Percentiles rank a stretch among this genome's conserved stretches.
Evolutionary conservation across 139 green algal species (phyloP).

Genomic region (Tetraselmis chui): DNA sequence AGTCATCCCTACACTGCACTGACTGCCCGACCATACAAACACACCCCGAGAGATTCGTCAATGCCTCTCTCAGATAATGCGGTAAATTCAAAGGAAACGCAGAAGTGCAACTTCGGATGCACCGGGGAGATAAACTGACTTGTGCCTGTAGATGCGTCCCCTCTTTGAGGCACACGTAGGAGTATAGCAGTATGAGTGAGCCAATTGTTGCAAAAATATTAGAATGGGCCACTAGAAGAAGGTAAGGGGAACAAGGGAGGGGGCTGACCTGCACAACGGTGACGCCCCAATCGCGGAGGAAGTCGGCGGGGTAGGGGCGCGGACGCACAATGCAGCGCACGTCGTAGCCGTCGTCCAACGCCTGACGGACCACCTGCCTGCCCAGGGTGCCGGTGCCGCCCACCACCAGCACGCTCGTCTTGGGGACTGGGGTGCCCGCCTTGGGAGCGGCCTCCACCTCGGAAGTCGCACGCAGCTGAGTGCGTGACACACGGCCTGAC

Average conservation of each 20-base stretch:
- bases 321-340: constrained; percentile 93
- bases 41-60: too few species aligned
- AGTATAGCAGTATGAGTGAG: too few species aligned
- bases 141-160: too few species aligned
- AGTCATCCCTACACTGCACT: too few species aligned
- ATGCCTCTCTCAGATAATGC: too few species aligned
- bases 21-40: too few species aligned
- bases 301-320: constrained; percentile 88
- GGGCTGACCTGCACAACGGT: constrained; percentile 69
- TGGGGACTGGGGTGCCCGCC: constrained; percentile 68
- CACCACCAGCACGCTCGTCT: constrained; percentile 87
- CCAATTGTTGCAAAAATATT: too few species aligned
- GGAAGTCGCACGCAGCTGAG: not conserved
- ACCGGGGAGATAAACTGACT: too few species aligned
- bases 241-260: not conserved
- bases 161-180: too few species aligned
- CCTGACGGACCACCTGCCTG: constrained; percentile 87
- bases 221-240: too few species aligned
- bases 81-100: too few species aligned
- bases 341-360: constrained; percentile 97
- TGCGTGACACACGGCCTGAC: not conserved
- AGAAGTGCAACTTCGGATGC: too few species aligned
- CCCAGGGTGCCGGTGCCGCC: constrained; percentile 94
- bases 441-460: not conserved
- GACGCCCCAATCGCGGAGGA: constrained; percentile 96